phyloP scores from a whole-genome alignment of 169 alveolate species.

The Plasmodium chabaudi region DNA sequence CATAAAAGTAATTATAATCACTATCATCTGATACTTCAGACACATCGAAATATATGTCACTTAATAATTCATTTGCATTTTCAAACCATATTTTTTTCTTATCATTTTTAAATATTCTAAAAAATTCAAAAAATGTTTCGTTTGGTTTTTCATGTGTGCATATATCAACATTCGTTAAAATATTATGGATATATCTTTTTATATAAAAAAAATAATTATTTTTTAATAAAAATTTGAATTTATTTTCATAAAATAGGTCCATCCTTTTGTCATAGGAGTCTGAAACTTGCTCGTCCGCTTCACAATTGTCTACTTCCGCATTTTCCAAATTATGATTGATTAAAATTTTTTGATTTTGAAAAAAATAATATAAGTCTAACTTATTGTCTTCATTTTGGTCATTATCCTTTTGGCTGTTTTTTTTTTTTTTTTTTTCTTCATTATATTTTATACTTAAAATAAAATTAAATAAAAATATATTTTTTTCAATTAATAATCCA shows the following conservation, averaged over 20 bases:
- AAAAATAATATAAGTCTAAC: constrained; percentile 11
- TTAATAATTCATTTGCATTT: constrained; percentile 20
- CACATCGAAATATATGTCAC: constrained; percentile 56
- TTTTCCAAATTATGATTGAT: background rate
- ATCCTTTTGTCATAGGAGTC: background rate
- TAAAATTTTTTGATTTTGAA: constrained; percentile 1
- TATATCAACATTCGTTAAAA: constrained; percentile 49
- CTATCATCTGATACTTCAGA: constrained; percentile 49
- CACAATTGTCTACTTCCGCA: background rate
- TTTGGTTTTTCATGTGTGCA: constrained; percentile 53
- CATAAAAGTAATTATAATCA: constrained; percentile 65
- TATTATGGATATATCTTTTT: constrained; percentile 52
- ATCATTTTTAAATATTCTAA: constrained; percentile 35
- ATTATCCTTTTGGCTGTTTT: background rate
- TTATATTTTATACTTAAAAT: constrained; percentile 51
- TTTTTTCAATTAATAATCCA: constrained; percentile 49
- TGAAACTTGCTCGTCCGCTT: background rate
- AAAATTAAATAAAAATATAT: constrained; percentile 33
- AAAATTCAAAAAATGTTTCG: constrained; percentile 69
- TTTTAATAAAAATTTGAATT: constrained; percentile 12
- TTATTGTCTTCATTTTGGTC: background rate
- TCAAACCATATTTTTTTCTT: constrained; percentile 42
- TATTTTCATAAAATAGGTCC: constrained; percentile 7
- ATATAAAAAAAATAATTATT: constrained; percentile 47
- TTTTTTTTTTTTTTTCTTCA: constrained; percentile 28